These are phyloP conservation scores for Annona squamosa DNA, from an alignment of 164 flowering plant species.

Conservation along the genomic window DNA sequence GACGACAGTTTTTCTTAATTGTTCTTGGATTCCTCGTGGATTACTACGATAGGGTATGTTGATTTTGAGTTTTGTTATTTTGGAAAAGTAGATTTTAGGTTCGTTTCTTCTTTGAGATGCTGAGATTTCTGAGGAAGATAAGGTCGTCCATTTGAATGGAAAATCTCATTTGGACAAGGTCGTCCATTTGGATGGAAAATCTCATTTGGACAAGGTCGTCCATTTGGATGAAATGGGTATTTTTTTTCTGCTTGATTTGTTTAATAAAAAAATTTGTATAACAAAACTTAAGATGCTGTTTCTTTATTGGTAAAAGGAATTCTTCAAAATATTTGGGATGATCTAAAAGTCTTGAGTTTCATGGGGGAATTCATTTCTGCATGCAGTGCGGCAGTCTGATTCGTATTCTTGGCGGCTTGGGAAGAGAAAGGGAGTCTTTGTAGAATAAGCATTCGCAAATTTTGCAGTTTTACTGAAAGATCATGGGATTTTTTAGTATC, in stretches of 20 bases:
- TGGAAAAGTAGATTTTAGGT: background rate
- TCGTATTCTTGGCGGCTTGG: background rate
- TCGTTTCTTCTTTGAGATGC: background rate
- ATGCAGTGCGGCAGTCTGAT: background rate
- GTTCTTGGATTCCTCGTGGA: constrained; percentile 16
- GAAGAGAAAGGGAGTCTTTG: background rate
- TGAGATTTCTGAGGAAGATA: constrained; percentile 11
- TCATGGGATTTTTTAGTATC: no score
- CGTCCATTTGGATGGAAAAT: constrained; percentile 3
- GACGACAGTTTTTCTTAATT: constrained; percentile 2
- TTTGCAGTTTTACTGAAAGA: background rate
- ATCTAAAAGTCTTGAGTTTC: background rate
- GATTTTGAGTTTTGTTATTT: background rate
- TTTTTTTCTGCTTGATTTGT: no score
- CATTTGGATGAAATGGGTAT: background rate
- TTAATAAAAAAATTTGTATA: background rate
- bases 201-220: background rate
- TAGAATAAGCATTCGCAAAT: background rate
- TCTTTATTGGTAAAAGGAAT: background rate
- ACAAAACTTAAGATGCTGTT: background rate
- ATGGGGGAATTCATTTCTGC: background rate
- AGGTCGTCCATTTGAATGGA: constrained; percentile 1
- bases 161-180: background rate
- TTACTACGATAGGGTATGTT: background rate
- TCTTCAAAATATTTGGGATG: background rate